These are phyloP conservation scores for Metschnikowia chrysomelidarum DNA, from an alignment of 805 yeast species.

Conservation along the genomic window DNA sequence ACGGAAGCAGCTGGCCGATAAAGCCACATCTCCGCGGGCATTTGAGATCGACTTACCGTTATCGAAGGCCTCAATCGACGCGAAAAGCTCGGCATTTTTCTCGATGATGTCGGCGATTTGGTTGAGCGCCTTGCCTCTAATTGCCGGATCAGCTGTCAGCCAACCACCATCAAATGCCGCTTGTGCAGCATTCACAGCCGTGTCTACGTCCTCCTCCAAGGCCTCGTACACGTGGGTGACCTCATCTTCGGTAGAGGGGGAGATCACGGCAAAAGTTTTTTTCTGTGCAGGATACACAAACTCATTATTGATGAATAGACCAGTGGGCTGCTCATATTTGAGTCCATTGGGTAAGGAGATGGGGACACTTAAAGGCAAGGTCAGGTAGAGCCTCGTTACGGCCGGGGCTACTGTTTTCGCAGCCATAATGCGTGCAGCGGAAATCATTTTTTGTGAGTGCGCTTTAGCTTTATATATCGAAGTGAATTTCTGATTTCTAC, in stretches of 20 bases:
- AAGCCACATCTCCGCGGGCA: constrained; percentile 73
- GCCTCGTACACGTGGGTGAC: constrained; percentile 73
- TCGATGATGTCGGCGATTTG: constrained; percentile 80
- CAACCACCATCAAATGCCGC: constrained; percentile 69
- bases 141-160: constrained; percentile 67
- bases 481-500: too few relatives aligned
- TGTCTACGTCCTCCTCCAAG: constrained; percentile 71
- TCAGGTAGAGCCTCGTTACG: constrained; percentile 19
- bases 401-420: constrained; percentile 7
- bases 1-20: constrained; percentile 67
- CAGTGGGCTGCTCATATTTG: constrained; percentile 76
- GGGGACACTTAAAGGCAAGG: constrained; percentile 39
- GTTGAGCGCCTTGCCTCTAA: constrained; percentile 59
- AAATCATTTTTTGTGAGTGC: constrained; percentile 4
- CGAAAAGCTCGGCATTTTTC: constrained; percentile 64
- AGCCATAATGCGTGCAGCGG: constrained; percentile 5
- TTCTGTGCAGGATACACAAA: constrained; percentile 59
- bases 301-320: constrained; percentile 85
- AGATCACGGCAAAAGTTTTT: constrained; percentile 57
- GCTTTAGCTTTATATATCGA: too few relatives aligned
- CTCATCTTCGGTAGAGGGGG: constrained; percentile 71
- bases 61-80: constrained; percentile 81
- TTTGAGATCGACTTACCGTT: constrained; percentile 80
- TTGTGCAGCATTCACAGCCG: constrained; percentile 83
- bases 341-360: constrained; percentile 71